Conservation (phyloP, 2,329 filamentous ascomycete genomes). For the Calonectria montana region DNA sequence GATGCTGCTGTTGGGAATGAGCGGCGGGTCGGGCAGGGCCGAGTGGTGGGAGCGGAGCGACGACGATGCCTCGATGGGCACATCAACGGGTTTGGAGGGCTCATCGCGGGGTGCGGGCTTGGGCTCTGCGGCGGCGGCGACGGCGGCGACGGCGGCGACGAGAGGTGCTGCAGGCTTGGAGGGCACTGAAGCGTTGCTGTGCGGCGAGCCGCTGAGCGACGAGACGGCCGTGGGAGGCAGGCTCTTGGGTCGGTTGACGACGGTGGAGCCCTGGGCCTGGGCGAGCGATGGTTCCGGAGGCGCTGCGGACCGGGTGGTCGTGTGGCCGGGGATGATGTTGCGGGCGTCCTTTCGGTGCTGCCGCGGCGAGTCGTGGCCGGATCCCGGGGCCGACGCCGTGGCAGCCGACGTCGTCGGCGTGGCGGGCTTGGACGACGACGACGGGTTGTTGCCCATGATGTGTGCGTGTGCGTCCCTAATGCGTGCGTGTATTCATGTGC, state of each 20-base stretch:
- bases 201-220: constrained; percentile 60
- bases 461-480: background rate
- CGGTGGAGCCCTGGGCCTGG: constrained; percentile 69
- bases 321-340: constrained; percentile 67
- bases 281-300: constrained; percentile 72
- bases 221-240: constrained; percentile 62
- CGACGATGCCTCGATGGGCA: constrained; percentile 58
- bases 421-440: constrained; percentile 51
- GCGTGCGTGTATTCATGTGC: background rate
- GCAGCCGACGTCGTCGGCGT: constrained; percentile 43
- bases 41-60: constrained; percentile 52
- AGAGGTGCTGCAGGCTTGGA: constrained; percentile 38
- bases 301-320: constrained; percentile 66
- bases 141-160: constrained; percentile 25
- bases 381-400: constrained; percentile 39
- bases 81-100: constrained; percentile 69
- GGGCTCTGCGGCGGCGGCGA: constrained; percentile 34
- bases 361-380: constrained; percentile 44
- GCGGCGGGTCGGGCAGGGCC: constrained; percentile 54
- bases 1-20: constrained; percentile 66
- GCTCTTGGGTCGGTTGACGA: constrained; percentile 58
- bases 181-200: constrained; percentile 48
- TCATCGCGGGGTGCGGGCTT: constrained; percentile 42
- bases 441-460: constrained; percentile 54
- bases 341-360: constrained; percentile 51